Evolutionary conservation across 805 yeast species (phyloP).

Genomic region (Teunomyces pallodes): DNA sequence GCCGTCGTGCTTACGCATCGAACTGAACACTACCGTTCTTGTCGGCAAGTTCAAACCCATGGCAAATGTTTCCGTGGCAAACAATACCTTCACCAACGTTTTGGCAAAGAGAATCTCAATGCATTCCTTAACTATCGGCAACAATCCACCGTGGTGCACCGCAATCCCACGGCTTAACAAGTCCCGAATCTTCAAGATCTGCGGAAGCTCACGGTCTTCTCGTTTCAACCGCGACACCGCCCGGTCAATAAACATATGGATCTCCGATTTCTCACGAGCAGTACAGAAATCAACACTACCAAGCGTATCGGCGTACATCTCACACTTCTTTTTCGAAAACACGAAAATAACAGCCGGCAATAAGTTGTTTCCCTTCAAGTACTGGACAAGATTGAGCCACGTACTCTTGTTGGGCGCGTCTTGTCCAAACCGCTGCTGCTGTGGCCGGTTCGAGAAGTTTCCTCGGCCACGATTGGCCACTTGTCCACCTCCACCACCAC

Average conservation of each 20-base stretch:
- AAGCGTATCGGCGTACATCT: constrained; percentile 83
- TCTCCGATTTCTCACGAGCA: constrained; percentile 83
- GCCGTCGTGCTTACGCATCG: constrained; percentile 88
- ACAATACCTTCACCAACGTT: constrained; percentile 81
- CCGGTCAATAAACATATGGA: constrained; percentile 88
- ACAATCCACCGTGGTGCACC: constrained; percentile 90
- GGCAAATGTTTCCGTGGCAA: constrained; percentile 98
- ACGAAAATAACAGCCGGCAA: constrained; percentile 92
- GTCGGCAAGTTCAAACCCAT: constrained; percentile 98
- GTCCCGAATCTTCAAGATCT: constrained; percentile 78
- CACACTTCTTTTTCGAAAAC: constrained; percentile 90
- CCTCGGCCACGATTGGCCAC: constrained; percentile 38
- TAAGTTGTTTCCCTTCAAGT: constrained; percentile 62
- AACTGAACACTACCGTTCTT: constrained; percentile 89
- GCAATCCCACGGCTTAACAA: constrained; percentile 89
- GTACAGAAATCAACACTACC: constrained; percentile 74
- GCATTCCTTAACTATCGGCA: constrained; percentile 90
- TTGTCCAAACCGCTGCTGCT: constrained; percentile 1
- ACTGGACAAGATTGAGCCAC: constrained; percentile 72
- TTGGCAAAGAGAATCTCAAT: constrained; percentile 89
- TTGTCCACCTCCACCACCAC: constrained; percentile 20
- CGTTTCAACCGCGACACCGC: constrained; percentile 80
- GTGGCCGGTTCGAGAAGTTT: constrained; percentile 18
- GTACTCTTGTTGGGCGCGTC: constrained; percentile 78
- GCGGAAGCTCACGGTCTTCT: constrained; percentile 93